phyloP scores from a whole-genome alignment of 805 yeast genomes.

The Suhomyces sp. region DNA sequence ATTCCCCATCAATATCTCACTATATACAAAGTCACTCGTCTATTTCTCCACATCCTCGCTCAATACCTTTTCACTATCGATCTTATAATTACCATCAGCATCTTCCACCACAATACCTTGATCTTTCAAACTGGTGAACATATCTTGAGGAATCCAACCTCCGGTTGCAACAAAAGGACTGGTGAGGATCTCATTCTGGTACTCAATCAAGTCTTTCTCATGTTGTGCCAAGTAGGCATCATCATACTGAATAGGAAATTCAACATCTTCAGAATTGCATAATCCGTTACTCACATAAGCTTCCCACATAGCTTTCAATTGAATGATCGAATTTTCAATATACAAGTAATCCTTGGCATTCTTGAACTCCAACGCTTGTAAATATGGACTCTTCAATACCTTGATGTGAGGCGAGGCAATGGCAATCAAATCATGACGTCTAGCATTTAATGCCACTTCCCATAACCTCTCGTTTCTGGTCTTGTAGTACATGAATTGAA shows the following conservation, averaged over 20 bases:
- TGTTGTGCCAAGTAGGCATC: constrained; percentile 60
- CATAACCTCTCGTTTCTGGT: constrained; percentile 90
- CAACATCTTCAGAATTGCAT: constrained; percentile 40
- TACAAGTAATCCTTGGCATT: constrained; percentile 58
- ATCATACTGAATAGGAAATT: constrained; percentile 60
- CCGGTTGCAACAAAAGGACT: constrained; percentile 87
- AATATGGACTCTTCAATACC: constrained; percentile 62
- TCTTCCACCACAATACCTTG: constrained; percentile 65
- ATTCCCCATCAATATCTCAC: no score
- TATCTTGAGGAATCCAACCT: constrained; percentile 95
- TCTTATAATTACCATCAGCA: constrained; percentile 44
- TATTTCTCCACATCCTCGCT: no score
- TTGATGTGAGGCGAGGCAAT: constrained; percentile 85
- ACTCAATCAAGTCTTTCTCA: constrained; percentile 56
- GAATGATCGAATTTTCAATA: constrained; percentile 65
- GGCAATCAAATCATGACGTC: constrained; percentile 65
- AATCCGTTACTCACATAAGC: constrained; percentile 59
- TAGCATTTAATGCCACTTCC: constrained; percentile 73
- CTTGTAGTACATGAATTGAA: constrained; percentile 80
- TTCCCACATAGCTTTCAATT: constrained; percentile 68
- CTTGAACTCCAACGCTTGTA: constrained; percentile 59
- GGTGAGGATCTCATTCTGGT: constrained; percentile 65
- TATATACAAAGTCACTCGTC: no score
- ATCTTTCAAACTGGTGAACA: constrained; percentile 69
- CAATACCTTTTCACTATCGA: constrained; percentile 31